Base-by-base conservation (phyloP, 345 rosid species). In the Rhodomyrtus tomentosa region DNA sequence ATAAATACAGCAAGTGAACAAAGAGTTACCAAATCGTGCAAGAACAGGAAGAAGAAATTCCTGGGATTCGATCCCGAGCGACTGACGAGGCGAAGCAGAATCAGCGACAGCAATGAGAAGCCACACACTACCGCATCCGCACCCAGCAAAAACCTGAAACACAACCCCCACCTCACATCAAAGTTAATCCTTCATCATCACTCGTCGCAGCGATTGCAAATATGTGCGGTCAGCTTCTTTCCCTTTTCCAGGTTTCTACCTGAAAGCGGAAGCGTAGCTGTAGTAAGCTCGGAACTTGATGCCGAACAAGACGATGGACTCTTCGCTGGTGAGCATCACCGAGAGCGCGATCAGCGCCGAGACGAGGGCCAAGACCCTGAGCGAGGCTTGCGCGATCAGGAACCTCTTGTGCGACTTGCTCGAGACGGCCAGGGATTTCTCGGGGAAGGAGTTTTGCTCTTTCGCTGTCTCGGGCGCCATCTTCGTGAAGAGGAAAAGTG, bases 11-110 rank as follows among this genome's bases (percentile, higher is more conserved):
- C 3, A 74, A 81, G 56, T 29, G 20, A 55, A 55, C 13, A 54
- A 84, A 24, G 40, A 81, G 89, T 88, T 88, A 93, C 96, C 90
- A 90, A 49, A 81, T 93, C 97, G 79, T 88, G 94, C 76, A 92
- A 15, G 72, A 89, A 88, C 7, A 93, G 84, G 68, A 85, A 80
- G 86, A 90, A 91, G 83, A 52, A 81, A 11, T 79, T 87, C 85
- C 40, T 82, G 80, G 84, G 56, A 48, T 59, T 40, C 11, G 91
- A 84, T 29, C 38, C 80, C 3, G 87, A 82, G 42, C 89, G 90
- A 82, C 84, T 82, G 22, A 83, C 27, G 53, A 82, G 4, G 83
- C 85, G 88, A 80, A 89, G 88, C 48, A 72, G 85, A 45, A 87
- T n/a, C 85, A 90, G 56, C 10, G 94, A 94, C 38, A 90, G 74